phyloP scores from a whole-genome alignment of 2,329 filamentous ascomycete species.

The Myriosclerotinia duriaeana region DNA sequence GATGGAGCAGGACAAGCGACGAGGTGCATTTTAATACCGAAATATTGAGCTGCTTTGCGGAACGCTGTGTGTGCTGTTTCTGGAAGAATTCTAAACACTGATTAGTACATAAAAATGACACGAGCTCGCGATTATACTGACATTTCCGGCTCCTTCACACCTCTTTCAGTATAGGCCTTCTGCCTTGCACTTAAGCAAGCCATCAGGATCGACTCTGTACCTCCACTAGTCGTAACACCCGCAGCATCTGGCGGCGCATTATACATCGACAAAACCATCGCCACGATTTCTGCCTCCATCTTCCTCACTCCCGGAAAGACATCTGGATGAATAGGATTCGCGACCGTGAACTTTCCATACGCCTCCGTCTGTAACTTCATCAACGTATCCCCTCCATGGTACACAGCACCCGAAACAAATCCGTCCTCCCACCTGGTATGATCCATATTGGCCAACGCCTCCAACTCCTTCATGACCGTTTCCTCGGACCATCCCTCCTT shows the following conservation, averaged over 20 bases:
- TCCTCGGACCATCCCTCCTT: slow-evolving; percentile 81
- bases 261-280: slow-evolving; percentile 90
- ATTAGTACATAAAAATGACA: slow-evolving; percentile 31
- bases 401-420: slow-evolving; percentile 89
- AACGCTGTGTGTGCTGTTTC: slow-evolving; percentile 95
- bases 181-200: slow-evolving; percentile 87
- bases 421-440: slow-evolving; percentile 98
- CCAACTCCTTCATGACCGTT: slow-evolving; percentile 75
- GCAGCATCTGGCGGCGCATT: slow-evolving; percentile 82
- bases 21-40: slow-evolving; percentile 91
- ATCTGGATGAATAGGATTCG: slow-evolving; percentile 96
- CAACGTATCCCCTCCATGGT: slow-evolving; percentile 84
- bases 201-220: slow-evolving; percentile 96
- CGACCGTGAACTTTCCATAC: slow-evolving; percentile 89
- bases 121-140: slow-evolving; percentile 45
- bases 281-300: slow-evolving; percentile 98
- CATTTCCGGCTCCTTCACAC: slow-evolving; percentile 94
- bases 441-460: slow-evolving; percentile 77
- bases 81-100: slow-evolving; percentile 73
- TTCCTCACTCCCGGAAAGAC: slow-evolving; percentile 97
- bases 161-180: slow-evolving; percentile 80
- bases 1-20: slow-evolving; percentile 81
- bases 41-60: slow-evolving; percentile 91
- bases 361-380: slow-evolving; percentile 86
- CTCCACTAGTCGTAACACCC: slow-evolving; percentile 87